Base-by-base conservation (phyloP, 352 stramenopile genomes). In the Phytophthora idaei region DNA sequence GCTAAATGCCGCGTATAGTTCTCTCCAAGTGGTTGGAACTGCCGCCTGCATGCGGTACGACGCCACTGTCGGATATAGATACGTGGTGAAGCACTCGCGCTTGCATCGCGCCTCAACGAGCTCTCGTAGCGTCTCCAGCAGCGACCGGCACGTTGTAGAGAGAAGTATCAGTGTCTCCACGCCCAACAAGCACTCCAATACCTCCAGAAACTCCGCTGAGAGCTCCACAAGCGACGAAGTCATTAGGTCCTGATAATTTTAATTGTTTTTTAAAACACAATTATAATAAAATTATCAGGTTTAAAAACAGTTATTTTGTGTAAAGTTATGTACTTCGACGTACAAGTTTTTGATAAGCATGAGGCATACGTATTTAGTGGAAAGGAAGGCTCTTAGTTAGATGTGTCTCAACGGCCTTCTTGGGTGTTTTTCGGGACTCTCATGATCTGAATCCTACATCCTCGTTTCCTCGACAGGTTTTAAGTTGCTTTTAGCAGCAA, bases 401-500 rank as follows among this genome's bases (percentile, higher is more conserved):
- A 39, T 14, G 21, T 21, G 21, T 21, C 21, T 21, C 21, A 21
- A 21, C 21, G 32, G 34, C 55, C 51, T 65, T 64, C 50, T 48
- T 10, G 25, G 36, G 31, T 12, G 8, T 55, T 51, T 45, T 51
- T 45, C 45, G 36, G 34, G 21, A 49, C 47, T 47, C 34, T 7
- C 21, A 53, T 14, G 47, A 14, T 25, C 29, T 41, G 51, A 56
- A 48, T 56, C 52, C 32, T 58, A 60, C 57, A 36, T 65, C 46
- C 42, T 51, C 25, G n/a, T 46, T 52, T 5, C 12, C 27, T 46
- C 12, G 37, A 56, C 32, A 45, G 29, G 44, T 49, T 42, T 0
- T 27, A 15, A 57, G 32, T 25, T 60, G 57, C 45, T 27, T 11
- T 90, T 92, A 95, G 74, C 87, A 95, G 73, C 87, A 95, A 57